Conservation (phyloP, 176 grass and related monocot species). For the Bolboschoenus planiculmis region DNA sequence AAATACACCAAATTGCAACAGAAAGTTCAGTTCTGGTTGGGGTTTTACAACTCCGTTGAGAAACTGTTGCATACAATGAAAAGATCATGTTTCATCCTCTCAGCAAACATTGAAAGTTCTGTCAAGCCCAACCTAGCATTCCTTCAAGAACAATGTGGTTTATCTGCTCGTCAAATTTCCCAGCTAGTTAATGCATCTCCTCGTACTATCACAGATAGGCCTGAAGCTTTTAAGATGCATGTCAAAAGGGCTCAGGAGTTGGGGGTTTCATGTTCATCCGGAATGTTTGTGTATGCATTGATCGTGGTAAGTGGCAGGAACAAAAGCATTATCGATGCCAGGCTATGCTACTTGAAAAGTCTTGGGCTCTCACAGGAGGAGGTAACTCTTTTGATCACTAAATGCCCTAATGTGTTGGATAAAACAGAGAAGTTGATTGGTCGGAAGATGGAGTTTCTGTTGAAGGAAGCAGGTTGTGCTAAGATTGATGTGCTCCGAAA, state of each 20-base stretch:
- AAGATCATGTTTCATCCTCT: conserved; percentile 1
- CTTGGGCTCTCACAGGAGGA: not conserved
- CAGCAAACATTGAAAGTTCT: not conserved
- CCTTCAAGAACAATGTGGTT: not conserved
- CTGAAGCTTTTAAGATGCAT: not conserved
- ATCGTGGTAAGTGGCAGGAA: not conserved
- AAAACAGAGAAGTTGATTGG: not conserved
- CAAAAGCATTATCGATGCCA: not conserved
- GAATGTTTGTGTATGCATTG: not conserved
- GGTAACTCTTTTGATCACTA: not conserved
- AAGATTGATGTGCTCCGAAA: not conserved
- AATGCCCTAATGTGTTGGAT: not conserved
- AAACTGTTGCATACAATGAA: not conserved
- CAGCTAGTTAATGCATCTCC: not conserved
- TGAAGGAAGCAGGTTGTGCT: conserved; percentile 14
- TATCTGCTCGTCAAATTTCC: conserved; percentile 30
- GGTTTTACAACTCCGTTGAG: not conserved
- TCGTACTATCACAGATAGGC: not conserved
- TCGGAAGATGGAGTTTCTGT: conserved; percentile 38
- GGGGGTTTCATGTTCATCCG: not conserved
- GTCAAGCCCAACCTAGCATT: not conserved
- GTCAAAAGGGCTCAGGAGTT: not conserved
- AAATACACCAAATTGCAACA: not conserved
- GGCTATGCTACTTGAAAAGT: not conserved
- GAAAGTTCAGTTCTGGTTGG: conserved; percentile 29